These are phyloP conservation scores for Calonectria pseudoreteaudii DNA, from an alignment of 2,329 filamentous ascomycete genomes.

Conservation along the genomic window DNA sequence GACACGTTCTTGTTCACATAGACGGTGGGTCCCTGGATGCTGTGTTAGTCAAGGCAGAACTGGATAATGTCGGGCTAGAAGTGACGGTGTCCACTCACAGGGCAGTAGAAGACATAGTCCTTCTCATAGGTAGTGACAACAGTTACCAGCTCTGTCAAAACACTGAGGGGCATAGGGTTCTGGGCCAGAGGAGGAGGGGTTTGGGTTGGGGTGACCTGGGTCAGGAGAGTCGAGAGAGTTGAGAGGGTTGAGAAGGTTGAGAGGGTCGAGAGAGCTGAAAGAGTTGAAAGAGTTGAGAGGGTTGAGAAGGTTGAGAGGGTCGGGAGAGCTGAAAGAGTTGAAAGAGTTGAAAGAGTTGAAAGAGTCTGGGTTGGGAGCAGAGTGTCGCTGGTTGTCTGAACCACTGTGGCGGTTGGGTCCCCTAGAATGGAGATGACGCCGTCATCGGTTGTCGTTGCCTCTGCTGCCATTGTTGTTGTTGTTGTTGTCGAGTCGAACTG, in stretches of 20 bases:
- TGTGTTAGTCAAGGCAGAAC: not conserved
- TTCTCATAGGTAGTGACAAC: constrained; percentile 54
- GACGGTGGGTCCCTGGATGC: constrained; percentile 43
- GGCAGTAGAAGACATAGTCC: constrained; percentile 57
- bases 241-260: no score
- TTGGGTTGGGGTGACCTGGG: not conserved
- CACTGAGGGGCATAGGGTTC: not conserved
- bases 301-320: no score
- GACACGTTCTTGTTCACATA: constrained; percentile 56
- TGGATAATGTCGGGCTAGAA: no score
- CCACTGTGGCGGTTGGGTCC: not conserved
- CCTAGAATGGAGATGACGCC: not conserved
- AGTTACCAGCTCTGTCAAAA: constrained; percentile 8
- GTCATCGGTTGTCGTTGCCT: not conserved
- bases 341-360: no score
- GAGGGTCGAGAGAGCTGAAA: no score
- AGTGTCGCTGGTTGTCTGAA: not conserved
- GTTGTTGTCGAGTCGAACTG: not conserved
- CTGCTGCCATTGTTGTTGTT: not conserved
- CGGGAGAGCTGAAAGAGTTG: no score
- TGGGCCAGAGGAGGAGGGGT: not conserved
- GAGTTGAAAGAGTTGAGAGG: no score
- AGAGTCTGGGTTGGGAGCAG: not conserved
- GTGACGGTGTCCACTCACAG: constrained; percentile 50
- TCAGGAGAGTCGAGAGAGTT: not conserved